Conservation (phyloP, 768 basidiomycete species). For the Macrolepiota fuliginosa region DNA sequence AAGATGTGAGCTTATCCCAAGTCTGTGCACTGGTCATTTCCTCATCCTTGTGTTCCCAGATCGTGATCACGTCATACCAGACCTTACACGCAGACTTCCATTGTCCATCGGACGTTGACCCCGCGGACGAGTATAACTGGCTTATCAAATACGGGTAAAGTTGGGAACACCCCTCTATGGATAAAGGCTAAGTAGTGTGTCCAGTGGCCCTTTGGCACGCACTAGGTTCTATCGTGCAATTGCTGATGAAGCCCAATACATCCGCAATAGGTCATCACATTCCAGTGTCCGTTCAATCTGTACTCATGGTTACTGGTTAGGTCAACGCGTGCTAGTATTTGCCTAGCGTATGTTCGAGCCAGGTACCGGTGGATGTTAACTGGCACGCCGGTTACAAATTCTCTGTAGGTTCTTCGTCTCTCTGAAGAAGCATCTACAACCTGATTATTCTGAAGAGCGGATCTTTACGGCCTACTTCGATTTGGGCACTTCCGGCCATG, state of each 20-base stretch:
- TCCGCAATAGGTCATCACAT: constrained; percentile 53
- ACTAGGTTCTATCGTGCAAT: constrained; percentile 68
- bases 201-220: constrained; percentile 58
- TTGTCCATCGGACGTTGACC: constrained; percentile 46
- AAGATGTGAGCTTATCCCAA: constrained; percentile 39
- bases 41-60: constrained; percentile 30
- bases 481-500: constrained; percentile 69
- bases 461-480: constrained; percentile 68
- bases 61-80: constrained; percentile 77
- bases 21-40: not conserved
- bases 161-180: not conserved
- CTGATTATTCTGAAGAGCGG: constrained; percentile 40
- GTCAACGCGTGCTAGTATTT: constrained; percentile 54
- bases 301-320: constrained; percentile 23
- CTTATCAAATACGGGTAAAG: constrained; percentile 47
- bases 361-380: constrained; percentile 80
- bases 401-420: constrained; percentile 39
- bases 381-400: constrained; percentile 73
- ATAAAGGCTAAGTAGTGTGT: not conserved
- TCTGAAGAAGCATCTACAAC: not conserved
- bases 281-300: not conserved
- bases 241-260: constrained; percentile 79
- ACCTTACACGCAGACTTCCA: constrained; percentile 61
- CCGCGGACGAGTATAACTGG: constrained; percentile 47
- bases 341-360: constrained; percentile 56